Evolutionary conservation across 805 yeast species (phyloP).

Genomic region (Candida andamanensis): DNA sequence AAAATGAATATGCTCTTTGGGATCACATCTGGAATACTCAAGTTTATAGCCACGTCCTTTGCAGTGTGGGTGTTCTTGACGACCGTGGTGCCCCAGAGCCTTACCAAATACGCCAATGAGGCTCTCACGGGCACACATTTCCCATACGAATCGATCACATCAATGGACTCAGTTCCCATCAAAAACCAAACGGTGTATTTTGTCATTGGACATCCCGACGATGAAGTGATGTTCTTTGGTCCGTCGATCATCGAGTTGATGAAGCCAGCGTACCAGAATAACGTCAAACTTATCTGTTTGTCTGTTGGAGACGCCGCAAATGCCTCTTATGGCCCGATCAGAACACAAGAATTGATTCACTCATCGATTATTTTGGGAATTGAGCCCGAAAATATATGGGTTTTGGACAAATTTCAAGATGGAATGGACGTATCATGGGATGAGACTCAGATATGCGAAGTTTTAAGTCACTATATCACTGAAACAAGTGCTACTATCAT

Average conservation of each 20-base stretch:
- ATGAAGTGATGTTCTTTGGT: slow-evolving; percentile 94
- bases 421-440: slow-evolving; percentile 70
- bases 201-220: slow-evolving; percentile 94
- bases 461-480: slow-evolving; percentile 27
- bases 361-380: slow-evolving; percentile 56
- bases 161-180: slow-evolving; percentile 30
- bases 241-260: slow-evolving; percentile 61
- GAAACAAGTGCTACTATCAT: slow-evolving; percentile 37
- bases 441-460: slow-evolving; percentile 30
- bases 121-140: slow-evolving; percentile 24
- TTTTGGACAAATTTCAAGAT: slow-evolving; percentile 51
- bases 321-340: slow-evolving; percentile 61
- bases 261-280: slow-evolving; percentile 44
- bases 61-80: slow-evolving; percentile 34
- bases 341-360: slow-evolving; percentile 54
- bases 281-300: slow-evolving; percentile 59
- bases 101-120: slow-evolving; percentile 23
- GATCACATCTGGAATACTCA: slow-evolving; percentile 1
- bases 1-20: too few relatives aligned
- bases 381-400: slow-evolving; percentile 28
- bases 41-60: slow-evolving; percentile 18
- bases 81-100: slow-evolving; percentile 35
- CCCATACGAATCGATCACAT: slow-evolving; percentile 34
- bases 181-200: slow-evolving; percentile 39
- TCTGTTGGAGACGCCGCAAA: slow-evolving; percentile 66